Evolutionary conservation across 148 eudicot species (phyloP).

Genomic region (Polygonum maritimum): DNA sequence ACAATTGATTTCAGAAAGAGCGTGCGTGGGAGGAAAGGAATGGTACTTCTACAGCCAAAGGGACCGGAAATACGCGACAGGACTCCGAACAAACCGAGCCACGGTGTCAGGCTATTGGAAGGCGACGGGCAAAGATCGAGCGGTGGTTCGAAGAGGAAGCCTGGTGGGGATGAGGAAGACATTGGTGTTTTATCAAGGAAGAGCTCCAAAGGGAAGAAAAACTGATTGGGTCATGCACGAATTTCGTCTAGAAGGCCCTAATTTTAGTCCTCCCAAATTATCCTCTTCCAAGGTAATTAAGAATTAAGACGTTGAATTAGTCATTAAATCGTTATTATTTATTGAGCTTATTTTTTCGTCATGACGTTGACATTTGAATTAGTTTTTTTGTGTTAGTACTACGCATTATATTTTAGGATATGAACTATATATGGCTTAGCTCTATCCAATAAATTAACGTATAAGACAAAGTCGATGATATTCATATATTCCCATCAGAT

Average conservation of each 20-base stretch:
- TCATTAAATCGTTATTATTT: not conserved
- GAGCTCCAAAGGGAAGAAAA: slow-evolving; percentile 87
- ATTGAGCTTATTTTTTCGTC: not conserved
- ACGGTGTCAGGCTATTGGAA: slow-evolving; percentile 90
- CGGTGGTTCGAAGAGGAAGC: slow-evolving; percentile 29
- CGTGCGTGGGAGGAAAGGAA: slow-evolving; percentile 84
- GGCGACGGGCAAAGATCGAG: slow-evolving; percentile 89
- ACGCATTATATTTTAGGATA: too few species aligned
- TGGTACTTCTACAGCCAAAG: slow-evolving; percentile 92
- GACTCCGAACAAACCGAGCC: slow-evolving; percentile 79
- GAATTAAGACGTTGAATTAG: not conserved
- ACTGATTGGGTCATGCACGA: slow-evolving; percentile 98
- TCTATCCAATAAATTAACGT: not conserved
- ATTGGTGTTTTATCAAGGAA: slow-evolving; percentile 75
- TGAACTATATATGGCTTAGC: too few species aligned
- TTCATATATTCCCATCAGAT: not conserved
- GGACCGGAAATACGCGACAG: slow-evolving; percentile 83
- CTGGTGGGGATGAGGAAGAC: slow-evolving; percentile 92
- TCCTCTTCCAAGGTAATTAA: slow-evolving; percentile 8
- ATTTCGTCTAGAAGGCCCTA: slow-evolving; percentile 60
- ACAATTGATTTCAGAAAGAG: slow-evolving; percentile 26
- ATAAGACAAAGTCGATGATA: not conserved
- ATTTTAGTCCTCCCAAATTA: slow-evolving; percentile 23
- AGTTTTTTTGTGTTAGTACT: not conserved
- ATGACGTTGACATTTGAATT: not conserved